Evolutionary conservation across 2,329 filamentous ascomycete genomes (phyloP).

Genomic region (Huntiella moniliformis): DNA sequence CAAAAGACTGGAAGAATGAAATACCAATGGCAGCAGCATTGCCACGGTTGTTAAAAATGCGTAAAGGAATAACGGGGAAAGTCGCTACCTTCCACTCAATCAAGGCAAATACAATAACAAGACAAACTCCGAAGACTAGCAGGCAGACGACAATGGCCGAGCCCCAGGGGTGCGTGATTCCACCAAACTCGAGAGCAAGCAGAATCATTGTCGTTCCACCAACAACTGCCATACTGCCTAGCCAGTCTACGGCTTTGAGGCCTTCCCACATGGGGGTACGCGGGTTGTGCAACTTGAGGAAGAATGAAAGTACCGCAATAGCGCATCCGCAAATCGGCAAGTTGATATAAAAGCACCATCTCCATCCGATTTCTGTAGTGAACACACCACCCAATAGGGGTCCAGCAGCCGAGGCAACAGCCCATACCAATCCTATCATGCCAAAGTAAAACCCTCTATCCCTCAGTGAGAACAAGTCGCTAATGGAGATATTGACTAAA

Average conservation of each 20-base stretch:
- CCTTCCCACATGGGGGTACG: conserved; percentile 43
- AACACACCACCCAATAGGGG: conserved; percentile 53
- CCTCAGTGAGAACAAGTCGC: conserved; percentile 35
- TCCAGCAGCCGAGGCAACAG: conserved; percentile 44
- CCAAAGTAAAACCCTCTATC: conserved; percentile 33
- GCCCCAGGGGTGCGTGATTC: conserved; percentile 54
- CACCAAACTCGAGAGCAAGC: conserved; percentile 71
- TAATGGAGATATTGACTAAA: conserved; percentile 40
- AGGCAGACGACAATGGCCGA: conserved; percentile 61
- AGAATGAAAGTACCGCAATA: conserved; percentile 34
- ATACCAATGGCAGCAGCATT: conserved; percentile 47
- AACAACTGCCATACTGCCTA: conserved; percentile 39
- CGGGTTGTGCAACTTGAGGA: conserved; percentile 50
- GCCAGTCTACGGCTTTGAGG: conserved; percentile 43
- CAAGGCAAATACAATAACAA: conserved; percentile 46
- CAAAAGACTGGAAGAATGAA: conserved; percentile 55
- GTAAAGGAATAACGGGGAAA: conserved; percentile 61
- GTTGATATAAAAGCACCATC: conserved; percentile 56
- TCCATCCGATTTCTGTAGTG: conserved; percentile 43
- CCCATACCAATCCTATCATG: conserved; percentile 39
- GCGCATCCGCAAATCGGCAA: conserved; percentile 28
- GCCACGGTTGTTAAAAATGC: conserved; percentile 46
- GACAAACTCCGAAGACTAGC: conserved; percentile 50
- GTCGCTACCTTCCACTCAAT: conserved; percentile 56
- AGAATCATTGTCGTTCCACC: conserved; percentile 72